phyloP scores from a whole-genome alignment of 352 stramenopile genomes.

The Saprolegnia parasitica region DNA sequence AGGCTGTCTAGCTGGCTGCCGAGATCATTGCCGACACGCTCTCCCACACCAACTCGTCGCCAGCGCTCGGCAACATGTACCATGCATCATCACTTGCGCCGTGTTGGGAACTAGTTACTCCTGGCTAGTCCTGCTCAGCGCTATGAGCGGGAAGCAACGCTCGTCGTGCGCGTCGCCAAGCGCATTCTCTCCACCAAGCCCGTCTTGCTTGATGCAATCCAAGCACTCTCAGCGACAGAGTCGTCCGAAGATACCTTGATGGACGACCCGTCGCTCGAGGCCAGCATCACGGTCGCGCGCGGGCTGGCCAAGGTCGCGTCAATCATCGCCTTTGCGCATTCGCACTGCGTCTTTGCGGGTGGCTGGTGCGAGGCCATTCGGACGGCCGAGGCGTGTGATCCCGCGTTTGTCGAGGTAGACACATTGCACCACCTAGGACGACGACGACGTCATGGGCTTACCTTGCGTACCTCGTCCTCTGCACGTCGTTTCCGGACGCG shows the following conservation, averaged over 20 bases:
- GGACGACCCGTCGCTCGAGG: slow-evolving; percentile 54
- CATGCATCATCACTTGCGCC: not conserved
- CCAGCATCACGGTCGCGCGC: slow-evolving; percentile 43
- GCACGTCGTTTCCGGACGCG: slow-evolving; percentile 49
- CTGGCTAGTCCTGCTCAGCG: not conserved
- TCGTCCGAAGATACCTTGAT: slow-evolving; percentile 27
- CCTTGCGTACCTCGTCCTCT: slow-evolving; percentile 57
- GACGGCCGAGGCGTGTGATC: not conserved
- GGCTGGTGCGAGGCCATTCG: slow-evolving; percentile 18
- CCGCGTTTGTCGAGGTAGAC: slow-evolving; percentile 5
- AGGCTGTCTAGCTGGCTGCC: not conserved
- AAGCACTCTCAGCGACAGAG: not conserved
- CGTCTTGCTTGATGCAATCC: not conserved
- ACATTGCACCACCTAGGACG: not conserved
- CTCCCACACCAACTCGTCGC: slow-evolving; percentile 19
- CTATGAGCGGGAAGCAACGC: slow-evolving; percentile 10
- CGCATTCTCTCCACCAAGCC: slow-evolving; percentile 11
- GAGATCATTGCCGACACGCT: slow-evolving; percentile 29
- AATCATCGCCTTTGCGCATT: slow-evolving; percentile 15
- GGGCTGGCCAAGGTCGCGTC: slow-evolving; percentile 20
- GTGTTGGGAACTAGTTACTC: not conserved
- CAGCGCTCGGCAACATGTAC: slow-evolving; percentile 17
- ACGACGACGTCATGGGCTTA: slow-evolving; percentile 1
- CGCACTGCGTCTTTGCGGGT: slow-evolving; percentile 22
- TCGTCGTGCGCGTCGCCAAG: slow-evolving; percentile 9